phyloP scores from a whole-genome alignment of 768 basidiomycete species.

The Suillus brevipes region DNA sequence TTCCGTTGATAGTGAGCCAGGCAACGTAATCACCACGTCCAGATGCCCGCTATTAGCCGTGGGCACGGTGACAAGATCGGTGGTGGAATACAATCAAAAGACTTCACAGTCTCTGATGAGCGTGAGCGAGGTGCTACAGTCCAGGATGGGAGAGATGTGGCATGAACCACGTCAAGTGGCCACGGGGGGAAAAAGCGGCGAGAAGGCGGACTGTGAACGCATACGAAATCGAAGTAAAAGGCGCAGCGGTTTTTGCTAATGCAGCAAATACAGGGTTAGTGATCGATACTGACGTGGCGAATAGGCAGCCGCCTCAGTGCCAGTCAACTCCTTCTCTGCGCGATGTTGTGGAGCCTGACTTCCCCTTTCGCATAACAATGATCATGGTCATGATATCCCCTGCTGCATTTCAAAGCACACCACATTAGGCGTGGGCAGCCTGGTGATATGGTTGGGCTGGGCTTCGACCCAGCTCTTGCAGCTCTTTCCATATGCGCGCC shows the following conservation, averaged over 20 bases:
- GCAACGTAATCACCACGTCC: neutral
- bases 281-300: neutral
- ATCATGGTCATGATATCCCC: neutral
- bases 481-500: neutral
- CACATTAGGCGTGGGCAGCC: neutral
- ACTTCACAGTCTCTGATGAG: neutral
- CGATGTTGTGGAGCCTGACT: neutral
- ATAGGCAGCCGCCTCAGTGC: neutral
- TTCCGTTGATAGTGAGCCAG: neutral
- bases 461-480: neutral
- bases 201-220: neutral
- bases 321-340: neutral
- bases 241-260: neutral
- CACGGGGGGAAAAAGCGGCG: neutral
- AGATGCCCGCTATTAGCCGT: neutral
- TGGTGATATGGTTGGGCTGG: too few relatives aligned
- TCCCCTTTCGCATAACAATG: conserved; percentile 4
- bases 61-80: neutral
- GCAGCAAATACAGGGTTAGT: neutral
- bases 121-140: neutral
- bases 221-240: neutral
- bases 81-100: neutral
- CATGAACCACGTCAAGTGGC: neutral
- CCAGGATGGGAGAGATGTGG: neutral
- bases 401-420: neutral